Evolutionary conservation across 371 early-diverging fungal genomes (phyloP).

Genomic region (Fennellomyces sp.): DNA sequence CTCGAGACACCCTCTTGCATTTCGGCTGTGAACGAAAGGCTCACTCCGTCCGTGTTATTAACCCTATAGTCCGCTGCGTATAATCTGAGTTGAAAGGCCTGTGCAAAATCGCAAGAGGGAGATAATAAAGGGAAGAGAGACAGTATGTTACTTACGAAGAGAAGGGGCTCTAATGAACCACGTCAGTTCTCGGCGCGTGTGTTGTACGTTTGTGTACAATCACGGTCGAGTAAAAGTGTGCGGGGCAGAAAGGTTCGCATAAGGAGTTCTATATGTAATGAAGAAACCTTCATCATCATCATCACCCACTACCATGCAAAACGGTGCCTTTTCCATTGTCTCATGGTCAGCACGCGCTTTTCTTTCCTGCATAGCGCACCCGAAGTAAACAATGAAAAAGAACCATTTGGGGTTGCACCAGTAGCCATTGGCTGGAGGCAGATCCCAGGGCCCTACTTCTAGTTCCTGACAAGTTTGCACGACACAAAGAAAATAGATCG

Average conservation of each 20-base stretch:
- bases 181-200: too few species aligned
- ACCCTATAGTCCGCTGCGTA: too few species aligned
- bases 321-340: not conserved
- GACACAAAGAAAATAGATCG: constrained; percentile 1
- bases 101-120: too few species aligned
- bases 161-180: too few species aligned
- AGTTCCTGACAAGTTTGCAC: not conserved
- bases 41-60: not conserved
- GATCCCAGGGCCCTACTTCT: not conserved
- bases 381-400: not conserved
- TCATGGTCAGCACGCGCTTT: not conserved
- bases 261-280: not conserved
- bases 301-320: not conserved
- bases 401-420: not conserved
- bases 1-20: not conserved
- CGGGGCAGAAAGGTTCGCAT: too few species aligned
- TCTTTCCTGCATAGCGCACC: not conserved
- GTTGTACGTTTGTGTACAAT: too few species aligned
- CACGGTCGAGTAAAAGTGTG: too few species aligned
- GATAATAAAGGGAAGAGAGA: too few species aligned
- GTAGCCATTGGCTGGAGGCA: not conserved
- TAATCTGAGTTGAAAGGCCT: too few species aligned
- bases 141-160: too few species aligned
- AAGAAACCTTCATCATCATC: not conserved
- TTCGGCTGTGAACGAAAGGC: not conserved